phyloP scores from a whole-genome alignment of 768 basidiomycete genomes.

The Tulasnella sp. region DNA sequence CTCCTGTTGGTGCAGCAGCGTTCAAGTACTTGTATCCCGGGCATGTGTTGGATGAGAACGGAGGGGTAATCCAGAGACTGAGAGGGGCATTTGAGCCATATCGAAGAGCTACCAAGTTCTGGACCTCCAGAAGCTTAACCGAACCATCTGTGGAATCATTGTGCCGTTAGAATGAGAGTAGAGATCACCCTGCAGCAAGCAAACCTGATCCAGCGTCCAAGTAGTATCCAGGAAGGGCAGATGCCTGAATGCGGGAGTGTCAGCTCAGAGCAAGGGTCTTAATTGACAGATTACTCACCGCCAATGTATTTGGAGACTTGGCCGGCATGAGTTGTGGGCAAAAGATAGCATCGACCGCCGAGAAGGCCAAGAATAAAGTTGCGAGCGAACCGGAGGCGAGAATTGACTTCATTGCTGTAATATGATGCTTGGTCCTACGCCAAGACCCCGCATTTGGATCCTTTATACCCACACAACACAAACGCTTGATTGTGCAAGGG shows the following conservation, averaged over 20 bases:
- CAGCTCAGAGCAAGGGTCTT: not conserved
- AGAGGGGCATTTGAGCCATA: not conserved
- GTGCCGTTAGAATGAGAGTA: not conserved
- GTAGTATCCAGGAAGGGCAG: conserved; percentile 12
- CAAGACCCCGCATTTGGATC: not conserved
- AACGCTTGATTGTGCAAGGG: not conserved
- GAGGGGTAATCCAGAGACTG: not conserved
- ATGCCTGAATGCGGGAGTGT: not conserved
- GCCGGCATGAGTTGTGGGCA: not conserved
- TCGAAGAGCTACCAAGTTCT: not conserved
- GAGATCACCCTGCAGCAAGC: not conserved
- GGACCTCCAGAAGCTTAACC: not conserved
- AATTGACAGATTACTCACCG: not conserved
- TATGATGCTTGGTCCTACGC: not conserved
- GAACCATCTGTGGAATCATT: not conserved
- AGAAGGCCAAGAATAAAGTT: not conserved
- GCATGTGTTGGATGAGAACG: not conserved
- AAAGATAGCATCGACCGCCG: not conserved
- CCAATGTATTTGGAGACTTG: not conserved
- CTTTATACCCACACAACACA: not conserved
- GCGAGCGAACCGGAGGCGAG: not conserved
- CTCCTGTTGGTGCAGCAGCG: not conserved
- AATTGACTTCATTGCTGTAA: not conserved
- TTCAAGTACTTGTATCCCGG: not conserved
- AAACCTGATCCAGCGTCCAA: not conserved